Base-by-base conservation (phyloP, 2,329 filamentous ascomycete species). In the Paecilomyces fulvus region DNA sequence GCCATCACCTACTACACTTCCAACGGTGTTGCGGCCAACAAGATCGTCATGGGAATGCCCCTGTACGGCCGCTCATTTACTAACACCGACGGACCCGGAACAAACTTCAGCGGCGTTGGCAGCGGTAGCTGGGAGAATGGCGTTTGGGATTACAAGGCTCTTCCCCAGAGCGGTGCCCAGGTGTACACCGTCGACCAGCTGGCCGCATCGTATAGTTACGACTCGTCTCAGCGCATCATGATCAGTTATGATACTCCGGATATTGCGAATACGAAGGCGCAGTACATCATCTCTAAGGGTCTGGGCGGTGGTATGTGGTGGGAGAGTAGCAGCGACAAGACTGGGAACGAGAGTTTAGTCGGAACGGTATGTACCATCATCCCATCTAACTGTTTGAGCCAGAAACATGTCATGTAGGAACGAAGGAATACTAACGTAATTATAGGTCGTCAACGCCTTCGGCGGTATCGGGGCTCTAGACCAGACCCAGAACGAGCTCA, bases 261-360 rank as follows among this genome's bases (percentile, higher is more conserved):
- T 7, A 83, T 90, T 90, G 87, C 85, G 3, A 77, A 77, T 61
- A 69, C 75, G 61, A 97, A 96, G 77, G 84, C 85, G 1, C 75
- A 82, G 10, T 96, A 85, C 69, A 83, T 96, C 67, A 81, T 79
- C 66, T 70, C 81, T 20, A 76, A 80, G 49, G 78, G 83, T 0
- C 80, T 96, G 0, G 92, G 91, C 1, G 92, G 92, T 17, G 90
- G 82, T n/a, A 96, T 97, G 92, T 97, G 90, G 90, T 95, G 89
- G 89, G 92, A 96, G 75, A 89, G 84, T 64, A 92, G 87, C 65
- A 86, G 83, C 0, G 92, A 96, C 70, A 86, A 85, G 67, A 68
- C 73, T 2, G 85, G 84, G 0, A 72, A 71, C 10, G 76, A 79
- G 0, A 92, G 89, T 64, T 69, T 96, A 67, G 90, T 92, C 55